Base-by-base conservation (phyloP, 768 basidiomycete genomes). In the Mycena sanguinolenta region DNA sequence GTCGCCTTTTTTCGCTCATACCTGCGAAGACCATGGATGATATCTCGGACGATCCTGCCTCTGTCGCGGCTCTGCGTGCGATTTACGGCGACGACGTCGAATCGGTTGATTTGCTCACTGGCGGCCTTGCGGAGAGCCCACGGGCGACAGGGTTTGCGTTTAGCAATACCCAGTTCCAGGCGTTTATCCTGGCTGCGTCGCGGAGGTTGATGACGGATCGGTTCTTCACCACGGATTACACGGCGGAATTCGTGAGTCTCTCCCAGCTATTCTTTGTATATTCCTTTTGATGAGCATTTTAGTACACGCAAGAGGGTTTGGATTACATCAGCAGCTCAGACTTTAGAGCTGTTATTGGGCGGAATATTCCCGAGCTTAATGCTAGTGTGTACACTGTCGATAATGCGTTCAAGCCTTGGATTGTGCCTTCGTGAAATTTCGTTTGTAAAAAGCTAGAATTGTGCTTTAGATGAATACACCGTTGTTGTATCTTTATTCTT, bases 151-250 rank as follows among this genome's bases (percentile, higher is more conserved):
- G 65, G 23, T 71, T 71, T 9, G 65, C 70, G 55, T 71, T 71
- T 65, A 71, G 65, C 65, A 71, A 71, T 50, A 67, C 70, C 5
- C 65, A 63, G 57, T 71, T 71, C 55, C 70, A 71, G 61, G 65
- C 50, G 8, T 71, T 71, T 57, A 67, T 71, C 38, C 57, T 71
- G 19, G 70, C 70, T 1, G 70, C 70, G 19, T 71, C 70, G 55
- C 39, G 70, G 4, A 34, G 62, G 19, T 50, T 72, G 9, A 63
- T 72, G 66, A 68, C 71, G 25, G 71, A 72, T 25, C 71, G 71
- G 16, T 72, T 72, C 42, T 72, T 72, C 49, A 72, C 71, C 8
- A 72, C 71, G 21, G 71, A 72, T 32, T 72, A 63, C 55, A 63
- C 54, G 2, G 66, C 71, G n/a, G 60, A 38, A 14, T 10, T 65